A percentile compares a stretch with the other conserved stretches of the same genome.
phyloP scores from a whole-genome alignment of 108 stramenopile genomes.

The Nitzschia sp. region DNA sequence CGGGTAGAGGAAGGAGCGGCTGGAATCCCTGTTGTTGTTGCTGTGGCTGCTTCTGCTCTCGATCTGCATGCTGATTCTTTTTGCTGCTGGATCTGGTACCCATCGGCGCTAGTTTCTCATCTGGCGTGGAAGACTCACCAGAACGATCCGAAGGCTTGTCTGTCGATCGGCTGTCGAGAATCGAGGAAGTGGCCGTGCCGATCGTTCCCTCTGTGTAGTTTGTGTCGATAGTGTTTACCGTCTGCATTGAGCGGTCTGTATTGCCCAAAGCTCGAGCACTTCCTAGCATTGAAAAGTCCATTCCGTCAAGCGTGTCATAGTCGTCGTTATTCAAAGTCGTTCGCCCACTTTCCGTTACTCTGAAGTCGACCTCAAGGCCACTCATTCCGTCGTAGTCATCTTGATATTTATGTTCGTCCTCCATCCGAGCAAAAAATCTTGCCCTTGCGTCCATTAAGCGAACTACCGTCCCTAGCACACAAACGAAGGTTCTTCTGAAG shows the following conservation, averaged over 20 bases:
- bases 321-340: neutral
- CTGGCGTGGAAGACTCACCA: too few species aligned
- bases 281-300: constrained; percentile 12
- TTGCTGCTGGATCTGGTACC: neutral
- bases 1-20: constrained; percentile 16
- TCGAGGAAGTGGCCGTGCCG: neutral
- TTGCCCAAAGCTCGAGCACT: constrained; percentile 9
- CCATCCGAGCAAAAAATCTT: constrained; percentile 1
- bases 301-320: constrained; percentile 8
- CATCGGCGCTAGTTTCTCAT: too few species aligned
- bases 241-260: constrained; percentile 2
- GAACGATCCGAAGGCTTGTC: neutral
- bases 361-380: constrained; percentile 15
- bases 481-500: too few species aligned
- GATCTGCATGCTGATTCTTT: neutral
- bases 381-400: constrained; percentile 1
- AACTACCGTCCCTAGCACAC: too few species aligned
- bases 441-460: constrained; percentile 17
- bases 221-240: constrained; percentile 6
- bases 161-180: constrained; percentile 7
- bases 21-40: neutral
- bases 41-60: neutral
- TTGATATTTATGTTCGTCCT: constrained; percentile 3
- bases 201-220: constrained; percentile 2
- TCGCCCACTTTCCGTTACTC: constrained; percentile 11